Evolutionary conservation across 495 filamentous ascomycete species (phyloP).

Genomic region (Aspergillus sclerotiicarbonarius): DNA sequence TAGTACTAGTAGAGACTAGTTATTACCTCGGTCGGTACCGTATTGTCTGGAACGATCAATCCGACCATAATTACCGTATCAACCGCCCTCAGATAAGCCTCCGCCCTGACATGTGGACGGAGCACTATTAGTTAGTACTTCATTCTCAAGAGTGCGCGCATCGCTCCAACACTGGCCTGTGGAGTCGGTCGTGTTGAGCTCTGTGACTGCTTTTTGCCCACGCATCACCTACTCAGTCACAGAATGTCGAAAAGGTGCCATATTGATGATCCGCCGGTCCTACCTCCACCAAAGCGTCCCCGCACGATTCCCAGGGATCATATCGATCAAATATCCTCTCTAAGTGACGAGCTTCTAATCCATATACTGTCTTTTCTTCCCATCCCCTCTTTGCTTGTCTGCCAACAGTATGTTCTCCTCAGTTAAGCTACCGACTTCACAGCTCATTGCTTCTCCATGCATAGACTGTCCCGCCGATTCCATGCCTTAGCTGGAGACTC

Average conservation of each 20-base stretch:
- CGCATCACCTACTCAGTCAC: not conserved
- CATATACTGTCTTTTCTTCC: constrained; percentile 78
- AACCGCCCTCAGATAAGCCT: not conserved
- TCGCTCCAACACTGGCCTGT: no score
- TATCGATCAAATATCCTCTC: constrained; percentile 50
- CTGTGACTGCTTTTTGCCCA: not conserved
- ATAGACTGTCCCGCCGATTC: constrained; percentile 74
- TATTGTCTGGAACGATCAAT: not conserved
- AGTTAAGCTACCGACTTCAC: not conserved
- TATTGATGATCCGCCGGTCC: constrained; percentile 17
- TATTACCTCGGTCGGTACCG: no score
- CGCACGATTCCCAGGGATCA: constrained; percentile 22
- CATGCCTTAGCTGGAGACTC: constrained; percentile 73
- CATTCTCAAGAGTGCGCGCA: not conserved
- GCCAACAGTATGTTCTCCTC: constrained; percentile 55
- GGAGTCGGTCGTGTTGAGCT: no score
- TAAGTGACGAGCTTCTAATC: constrained; percentile 87
- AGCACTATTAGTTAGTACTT: not conserved
- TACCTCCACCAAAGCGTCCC: constrained; percentile 35
- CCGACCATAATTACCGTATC: not conserved
- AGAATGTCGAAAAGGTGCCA: constrained; percentile 48
- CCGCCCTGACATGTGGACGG: not conserved
- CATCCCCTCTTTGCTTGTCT: constrained; percentile 63
- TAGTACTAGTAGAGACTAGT: no score
- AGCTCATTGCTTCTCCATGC: constrained; percentile 9